phyloP scores from a whole-genome alignment of 2,329 filamentous ascomycete genomes.

The Hypoxylon sp. region DNA sequence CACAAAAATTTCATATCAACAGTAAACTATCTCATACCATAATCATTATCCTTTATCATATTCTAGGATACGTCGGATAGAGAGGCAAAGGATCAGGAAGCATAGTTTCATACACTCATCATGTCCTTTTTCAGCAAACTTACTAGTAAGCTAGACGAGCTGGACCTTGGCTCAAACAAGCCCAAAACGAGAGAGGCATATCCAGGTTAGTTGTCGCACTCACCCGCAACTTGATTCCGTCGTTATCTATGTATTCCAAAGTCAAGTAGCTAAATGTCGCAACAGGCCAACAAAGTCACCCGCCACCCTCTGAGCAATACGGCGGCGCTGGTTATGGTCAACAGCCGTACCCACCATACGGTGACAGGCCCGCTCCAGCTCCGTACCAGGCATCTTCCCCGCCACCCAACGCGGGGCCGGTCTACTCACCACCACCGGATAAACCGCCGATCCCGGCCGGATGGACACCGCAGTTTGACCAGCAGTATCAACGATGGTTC shows the following conservation, averaged over 20 bases:
- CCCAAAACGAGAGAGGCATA: constrained; percentile 40
- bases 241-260: neutral
- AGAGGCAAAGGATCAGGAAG: constrained; percentile 1
- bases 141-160: constrained; percentile 52
- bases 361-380: constrained; percentile 28
- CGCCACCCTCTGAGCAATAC: constrained; percentile 49
- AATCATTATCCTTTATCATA: neutral
- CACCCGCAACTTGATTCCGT: neutral
- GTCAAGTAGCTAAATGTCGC: constrained; percentile 9
- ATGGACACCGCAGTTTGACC: constrained; percentile 76
- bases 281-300: constrained; percentile 47
- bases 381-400: constrained; percentile 48
- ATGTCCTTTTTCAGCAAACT: constrained; percentile 55
- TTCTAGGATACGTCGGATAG: neutral
- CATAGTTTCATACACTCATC: constrained; percentile 16
- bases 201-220: constrained; percentile 39
- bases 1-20: neutral
- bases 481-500: constrained; percentile 73
- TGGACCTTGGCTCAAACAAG: constrained; percentile 50
- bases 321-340: constrained; percentile 31
- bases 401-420: constrained; percentile 49
- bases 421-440: constrained; percentile 55
- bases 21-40: neutral
- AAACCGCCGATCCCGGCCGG: constrained; percentile 70
- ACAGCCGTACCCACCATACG: constrained; percentile 35